These are phyloP conservation scores for Sclerotiophoma versabilis DNA, from an alignment of 2,329 filamentous ascomycete species.

Conservation along the genomic window DNA sequence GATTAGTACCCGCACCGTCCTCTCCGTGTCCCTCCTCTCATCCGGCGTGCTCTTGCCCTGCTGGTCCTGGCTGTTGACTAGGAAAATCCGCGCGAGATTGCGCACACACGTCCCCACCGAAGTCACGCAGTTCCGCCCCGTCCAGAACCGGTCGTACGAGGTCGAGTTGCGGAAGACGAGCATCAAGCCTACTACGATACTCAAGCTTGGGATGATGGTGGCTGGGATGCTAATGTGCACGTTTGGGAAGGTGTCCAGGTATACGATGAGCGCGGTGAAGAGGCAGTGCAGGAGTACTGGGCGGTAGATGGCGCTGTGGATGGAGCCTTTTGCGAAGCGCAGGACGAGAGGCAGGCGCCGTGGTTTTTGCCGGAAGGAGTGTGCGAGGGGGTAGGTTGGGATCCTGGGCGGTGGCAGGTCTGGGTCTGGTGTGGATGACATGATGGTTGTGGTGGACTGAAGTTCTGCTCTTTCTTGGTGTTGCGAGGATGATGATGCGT, in stretches of 20 bases:
- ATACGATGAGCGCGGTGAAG: constrained; percentile 66
- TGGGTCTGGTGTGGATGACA: constrained; percentile 10
- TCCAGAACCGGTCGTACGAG: constrained; percentile 71
- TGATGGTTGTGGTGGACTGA: not conserved
- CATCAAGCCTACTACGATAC: constrained; percentile 72
- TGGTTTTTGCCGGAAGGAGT: constrained; percentile 56
- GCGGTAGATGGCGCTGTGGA: constrained; percentile 65
- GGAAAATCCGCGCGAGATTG: constrained; percentile 64
- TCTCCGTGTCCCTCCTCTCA: constrained; percentile 65
- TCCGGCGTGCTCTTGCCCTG: constrained; percentile 30
- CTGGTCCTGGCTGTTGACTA: constrained; percentile 54
- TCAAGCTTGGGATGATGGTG: constrained; percentile 67
- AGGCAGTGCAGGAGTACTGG: constrained; percentile 65
- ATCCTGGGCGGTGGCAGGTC: not conserved
- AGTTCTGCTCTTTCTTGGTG: not conserved
- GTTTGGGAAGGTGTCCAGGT: constrained; percentile 60
- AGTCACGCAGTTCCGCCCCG: constrained; percentile 64
- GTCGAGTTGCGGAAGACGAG: constrained; percentile 72
- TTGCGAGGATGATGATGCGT: not conserved
- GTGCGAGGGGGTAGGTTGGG: constrained; percentile 55
- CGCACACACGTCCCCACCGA: constrained; percentile 65
- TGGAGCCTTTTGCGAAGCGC: constrained; percentile 69
- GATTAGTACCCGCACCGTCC: constrained; percentile 64
- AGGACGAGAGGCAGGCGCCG: constrained; percentile 68
- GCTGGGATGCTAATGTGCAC: constrained; percentile 62